A percentile compares a stretch with the other conserved stretches of the same genome.
Evolutionary conservation across 495 filamentous ascomycete species (phyloP).

Genomic region (Penicillium paxilli): DNA sequence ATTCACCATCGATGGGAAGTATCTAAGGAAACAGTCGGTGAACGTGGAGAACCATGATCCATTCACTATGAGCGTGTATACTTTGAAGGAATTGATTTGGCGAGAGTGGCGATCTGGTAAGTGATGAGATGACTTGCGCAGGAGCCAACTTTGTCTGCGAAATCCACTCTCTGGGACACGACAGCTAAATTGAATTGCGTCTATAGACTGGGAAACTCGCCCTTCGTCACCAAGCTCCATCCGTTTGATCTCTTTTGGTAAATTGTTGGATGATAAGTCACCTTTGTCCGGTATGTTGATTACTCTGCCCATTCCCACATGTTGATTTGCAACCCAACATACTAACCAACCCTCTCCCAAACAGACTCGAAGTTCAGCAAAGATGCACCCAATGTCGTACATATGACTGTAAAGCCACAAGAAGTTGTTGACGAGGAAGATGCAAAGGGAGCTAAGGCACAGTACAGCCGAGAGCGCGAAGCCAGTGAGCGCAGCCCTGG

Average conservation of each 20-base stretch:
- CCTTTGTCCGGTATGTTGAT: constrained; percentile 63
- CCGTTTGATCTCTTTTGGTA: constrained; percentile 84
- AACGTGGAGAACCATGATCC: constrained; percentile 76
- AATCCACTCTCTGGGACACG: neutral
- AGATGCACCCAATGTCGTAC: constrained; percentile 77
- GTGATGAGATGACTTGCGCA: neutral
- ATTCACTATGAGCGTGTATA: constrained; percentile 86
- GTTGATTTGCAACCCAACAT: neutral
- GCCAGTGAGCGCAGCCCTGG: constrained; percentile 63
- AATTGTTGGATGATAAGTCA: constrained; percentile 83
- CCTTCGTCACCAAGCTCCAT: constrained; percentile 83
- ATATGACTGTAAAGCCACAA: constrained; percentile 90
- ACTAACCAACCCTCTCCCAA: constrained; percentile 7
- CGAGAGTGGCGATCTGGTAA: constrained; percentile 79
- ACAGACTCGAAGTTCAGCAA: constrained; percentile 77
- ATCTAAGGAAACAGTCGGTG: constrained; percentile 75
- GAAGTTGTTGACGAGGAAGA: constrained; percentile 91
- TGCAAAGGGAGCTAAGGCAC: constrained; percentile 70
- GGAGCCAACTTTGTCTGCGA: neutral
- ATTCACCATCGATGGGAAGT: constrained; percentile 83
- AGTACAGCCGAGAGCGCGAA: constrained; percentile 56
- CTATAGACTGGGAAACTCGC: constrained; percentile 78
- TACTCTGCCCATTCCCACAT: neutral
- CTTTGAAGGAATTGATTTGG: constrained; percentile 87
- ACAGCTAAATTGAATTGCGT: neutral